Conservation (phyloP, 2,329 filamentous ascomycete species). For the Fusarium cyanostomum region DNA sequence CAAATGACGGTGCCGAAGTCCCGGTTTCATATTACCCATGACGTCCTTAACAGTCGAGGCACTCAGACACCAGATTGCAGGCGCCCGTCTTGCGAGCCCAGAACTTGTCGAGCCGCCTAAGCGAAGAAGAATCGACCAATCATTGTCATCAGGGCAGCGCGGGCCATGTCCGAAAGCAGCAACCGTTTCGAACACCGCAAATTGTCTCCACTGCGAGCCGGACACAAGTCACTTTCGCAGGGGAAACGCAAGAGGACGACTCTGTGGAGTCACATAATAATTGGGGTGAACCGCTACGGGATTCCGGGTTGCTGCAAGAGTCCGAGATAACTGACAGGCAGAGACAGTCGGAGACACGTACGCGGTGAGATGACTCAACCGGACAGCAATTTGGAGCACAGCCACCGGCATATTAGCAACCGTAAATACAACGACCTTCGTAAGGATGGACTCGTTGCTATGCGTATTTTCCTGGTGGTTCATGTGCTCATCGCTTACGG, state of each 20-base stretch:
- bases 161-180: conserved; percentile 27
- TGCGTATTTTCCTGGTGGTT: neutral
- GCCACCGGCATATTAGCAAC: conserved; percentile 1
- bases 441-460: neutral
- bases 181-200: conserved; percentile 36
- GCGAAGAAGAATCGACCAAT: conserved; percentile 17
- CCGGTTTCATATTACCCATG: conserved; percentile 22
- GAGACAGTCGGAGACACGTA: conserved; percentile 13
- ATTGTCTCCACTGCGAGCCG: conserved; percentile 18
- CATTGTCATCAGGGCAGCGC: conserved; percentile 1
- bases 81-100: neutral
- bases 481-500: neutral
- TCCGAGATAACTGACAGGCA: conserved; percentile 23
- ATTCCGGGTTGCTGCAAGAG: conserved; percentile 36
- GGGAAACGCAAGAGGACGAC: conserved; percentile 12
- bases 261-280: conserved; percentile 7
- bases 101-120: conserved; percentile 4
- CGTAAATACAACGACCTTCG: neutral
- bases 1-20: conserved; percentile 20
- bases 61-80: conserved; percentile 1
- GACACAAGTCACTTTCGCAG: conserved; percentile 8
- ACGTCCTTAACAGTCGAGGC: conserved; percentile 1
- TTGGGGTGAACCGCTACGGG: conserved; percentile 27
- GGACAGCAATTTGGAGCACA: neutral
- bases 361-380: conserved; percentile 30